Evolutionary conservation across 148 eudicot genomes (phyloP).

Genomic region (Drosera capensis): DNA sequence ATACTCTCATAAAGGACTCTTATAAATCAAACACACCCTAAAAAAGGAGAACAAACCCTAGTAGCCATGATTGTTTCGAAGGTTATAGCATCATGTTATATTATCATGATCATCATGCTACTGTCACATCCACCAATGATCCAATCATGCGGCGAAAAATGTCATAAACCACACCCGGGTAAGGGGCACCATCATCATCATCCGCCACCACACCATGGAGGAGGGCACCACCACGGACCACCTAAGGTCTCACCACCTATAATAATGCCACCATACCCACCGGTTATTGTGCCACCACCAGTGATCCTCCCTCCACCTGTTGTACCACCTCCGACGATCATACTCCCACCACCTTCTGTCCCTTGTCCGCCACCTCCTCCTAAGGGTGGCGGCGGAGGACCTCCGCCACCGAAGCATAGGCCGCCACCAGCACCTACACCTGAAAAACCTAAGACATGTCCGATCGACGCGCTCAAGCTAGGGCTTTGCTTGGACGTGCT

Average conservation of each 20-base stretch:
- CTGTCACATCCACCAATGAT: no score
- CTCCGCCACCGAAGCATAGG: neutral
- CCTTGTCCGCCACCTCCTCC: constrained; percentile 29
- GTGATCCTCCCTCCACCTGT: constrained; percentile 31
- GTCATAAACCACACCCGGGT: no score
- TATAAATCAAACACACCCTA: no score
- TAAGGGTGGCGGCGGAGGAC: constrained; percentile 8
- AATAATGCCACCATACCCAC: neutral
- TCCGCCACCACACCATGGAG: constrained; percentile 16
- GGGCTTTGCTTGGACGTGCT: constrained; percentile 81
- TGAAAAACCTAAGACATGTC: constrained; percentile 33
- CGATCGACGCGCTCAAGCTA: constrained; percentile 64
- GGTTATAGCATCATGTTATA: no score
- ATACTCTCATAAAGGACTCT: no score
- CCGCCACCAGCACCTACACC: constrained; percentile 14
- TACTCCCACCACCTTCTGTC: constrained; percentile 25
- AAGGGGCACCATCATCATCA: no score
- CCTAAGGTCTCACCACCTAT: constrained; percentile 5
- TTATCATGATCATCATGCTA: no score
- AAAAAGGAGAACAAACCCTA: no score
- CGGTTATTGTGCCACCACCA: constrained; percentile 16
- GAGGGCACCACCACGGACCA: constrained; percentile 9
- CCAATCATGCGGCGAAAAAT: no score
- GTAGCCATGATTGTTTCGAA: no score
- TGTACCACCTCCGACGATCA: constrained; percentile 27